Base-by-base conservation (phyloP, 179 eudicot species). In the Actinidia arguta region DNA sequence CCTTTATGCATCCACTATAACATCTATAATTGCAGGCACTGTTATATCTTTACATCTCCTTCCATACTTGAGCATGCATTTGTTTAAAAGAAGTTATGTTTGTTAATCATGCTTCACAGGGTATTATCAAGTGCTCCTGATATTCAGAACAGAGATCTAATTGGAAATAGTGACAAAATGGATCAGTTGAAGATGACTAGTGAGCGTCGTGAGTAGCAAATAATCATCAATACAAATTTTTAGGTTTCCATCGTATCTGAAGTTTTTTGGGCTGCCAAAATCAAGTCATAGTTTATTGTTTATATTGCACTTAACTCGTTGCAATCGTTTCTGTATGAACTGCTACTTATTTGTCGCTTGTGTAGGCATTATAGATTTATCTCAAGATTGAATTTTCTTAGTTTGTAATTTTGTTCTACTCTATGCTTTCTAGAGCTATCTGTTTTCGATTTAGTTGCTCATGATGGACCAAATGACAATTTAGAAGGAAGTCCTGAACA, bases 381-480 rank as follows among this genome's bases (percentile, higher is more conserved):
- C 48, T 27, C 17, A 13, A 25, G 54, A 46, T 24, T 56, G 46
- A 79, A 59, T 18, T 64, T 50, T 68, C 51, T 52, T 73, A 71
- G 10, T 48, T 58, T 48, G 13, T 2, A 17, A 20, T 51, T 9
- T 54, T 52, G 44, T 66, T 12, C 47, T 62, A 12, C 81, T 74
- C 36, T 78, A 42, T 58, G 85, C 69, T 75, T 13, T 70, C 11
- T 86, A 90, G 96, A 86, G 83, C 81, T 89, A 69, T 92, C 93
- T 79, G 89, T 96, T 68, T 82, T 96, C 75, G 97, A 93, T 83
- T 88, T 96, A 83, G 87, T 94, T 82, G 90, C 87, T 56, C 97
- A 93, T 85, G 94, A 89, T 87, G 94, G 81, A 82, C 82, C 90
- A 86, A 86, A 61, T 80, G 82, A 81, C 54, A 82, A 76, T 76